These are phyloP conservation scores for Trichophyton benhamiae DNA, from an alignment of 2,329 filamentous ascomycete species.

Conservation along the genomic window DNA sequence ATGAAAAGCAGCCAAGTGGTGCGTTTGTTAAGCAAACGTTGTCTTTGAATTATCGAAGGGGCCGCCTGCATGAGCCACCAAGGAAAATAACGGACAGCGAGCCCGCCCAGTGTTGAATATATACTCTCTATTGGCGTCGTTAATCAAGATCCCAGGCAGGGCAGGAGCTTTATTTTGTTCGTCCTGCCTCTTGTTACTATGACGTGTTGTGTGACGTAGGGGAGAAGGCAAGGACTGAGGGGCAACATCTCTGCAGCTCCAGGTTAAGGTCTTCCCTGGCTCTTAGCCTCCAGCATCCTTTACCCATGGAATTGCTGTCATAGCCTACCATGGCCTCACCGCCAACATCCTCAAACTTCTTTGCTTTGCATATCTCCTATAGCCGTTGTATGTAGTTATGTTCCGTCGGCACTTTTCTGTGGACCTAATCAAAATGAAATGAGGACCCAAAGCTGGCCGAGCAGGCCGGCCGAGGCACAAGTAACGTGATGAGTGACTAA, in stretches of 20 bases:
- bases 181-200: slow-evolving; percentile 3
- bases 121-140: background rate
- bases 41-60: background rate
- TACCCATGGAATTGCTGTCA: background rate
- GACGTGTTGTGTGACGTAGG: slow-evolving; percentile 13
- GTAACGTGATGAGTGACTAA: background rate
- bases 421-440: too few species aligned
- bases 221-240: background rate
- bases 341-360: background rate
- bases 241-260: background rate
- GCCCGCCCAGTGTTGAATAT: background rate
- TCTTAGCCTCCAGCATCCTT: background rate
- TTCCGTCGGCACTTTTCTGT: too few species aligned
- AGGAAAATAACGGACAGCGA: background rate
- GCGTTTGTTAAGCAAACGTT: background rate
- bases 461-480: background rate
- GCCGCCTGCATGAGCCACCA: background rate
- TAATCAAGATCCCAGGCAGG: background rate
- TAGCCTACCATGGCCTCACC: background rate
- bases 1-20: background rate
- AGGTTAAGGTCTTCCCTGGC: background rate
- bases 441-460: too few species aligned
- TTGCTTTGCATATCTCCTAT: background rate
- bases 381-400: too few species aligned
- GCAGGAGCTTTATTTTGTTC: background rate